Base-by-base conservation (phyloP, 306 rosid genomes). In the Styphnolobium japonicum region DNA sequence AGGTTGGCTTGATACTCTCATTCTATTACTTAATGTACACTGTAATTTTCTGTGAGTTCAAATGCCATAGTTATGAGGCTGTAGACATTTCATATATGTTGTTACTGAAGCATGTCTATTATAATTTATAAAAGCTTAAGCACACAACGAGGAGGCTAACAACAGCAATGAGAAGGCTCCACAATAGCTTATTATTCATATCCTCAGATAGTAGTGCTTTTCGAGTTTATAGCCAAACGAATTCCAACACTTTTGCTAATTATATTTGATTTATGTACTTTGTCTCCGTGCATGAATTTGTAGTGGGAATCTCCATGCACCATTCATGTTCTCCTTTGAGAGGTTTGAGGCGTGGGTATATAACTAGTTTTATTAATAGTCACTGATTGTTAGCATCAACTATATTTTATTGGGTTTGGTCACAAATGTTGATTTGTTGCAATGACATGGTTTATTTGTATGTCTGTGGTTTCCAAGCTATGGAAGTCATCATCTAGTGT, bases 1-100 rank as follows among this genome's bases (percentile, higher is more conserved):
- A 94, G 97, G 98, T 94, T 79, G 73, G 84, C 71, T 71, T 78
- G 73, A 18, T 69, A 42, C 77, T 23, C 75, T 51, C 40, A 19
- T 61, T 79, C 29, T 60, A 34, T 51, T 37, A 5, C 46, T 33
- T n/a, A 5, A 60, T 15, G 14, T 56, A 39, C 11, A 2, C 51
- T 42, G 15, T 19, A 42, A 12, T 22, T 77, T 34, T 52, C 40
- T 73, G 62, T 73, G 51, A 62, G 46, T 57, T 56, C 60, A 36
- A 34, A 48, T 57, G 76, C 60, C 25, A 37, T 72, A 18, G 27
- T 73, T 66, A 11, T 8, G 61, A 77, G 80, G 71, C 33, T 53
- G 45, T 23, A 62, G 12, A 22, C 9, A 19, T 43, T 23, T 53
- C 21, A 33, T 53, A 10, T 77, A 2, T 62, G 67, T 61, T 70